These are phyloP conservation scores for Torulaspora quercuum DNA, from an alignment of 805 yeast genomes.

Conservation along the genomic window DNA sequence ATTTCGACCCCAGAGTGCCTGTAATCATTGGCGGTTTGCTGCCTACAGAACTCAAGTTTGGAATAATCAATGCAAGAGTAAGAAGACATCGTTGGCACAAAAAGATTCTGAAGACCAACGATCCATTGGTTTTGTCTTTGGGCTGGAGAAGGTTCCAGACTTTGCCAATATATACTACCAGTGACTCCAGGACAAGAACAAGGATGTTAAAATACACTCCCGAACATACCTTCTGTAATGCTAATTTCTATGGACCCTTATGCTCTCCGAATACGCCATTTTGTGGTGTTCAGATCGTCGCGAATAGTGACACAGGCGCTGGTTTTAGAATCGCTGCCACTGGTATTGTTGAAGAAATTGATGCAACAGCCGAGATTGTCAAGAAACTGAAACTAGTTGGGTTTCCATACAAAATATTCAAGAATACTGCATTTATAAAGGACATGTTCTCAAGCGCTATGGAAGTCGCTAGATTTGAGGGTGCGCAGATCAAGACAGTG, in stretches of 20 bases:
- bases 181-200: constrained; percentile 96
- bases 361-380: constrained; percentile 84
- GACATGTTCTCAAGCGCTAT: constrained; percentile 91
- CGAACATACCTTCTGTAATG: constrained; percentile 94
- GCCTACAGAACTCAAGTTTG: constrained; percentile 88
- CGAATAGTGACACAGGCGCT: constrained; percentile 78
- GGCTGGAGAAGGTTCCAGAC: constrained; percentile 99
- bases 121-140: constrained; percentile 85
- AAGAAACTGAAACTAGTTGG: constrained; percentile 95
- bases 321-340: constrained; percentile 95
- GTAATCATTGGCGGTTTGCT: constrained; percentile 86
- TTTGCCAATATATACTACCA: constrained; percentile 89
- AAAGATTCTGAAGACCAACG: constrained; percentile 89
- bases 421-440: constrained; percentile 94
- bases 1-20: constrained; percentile 82
- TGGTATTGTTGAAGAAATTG: constrained; percentile 91
- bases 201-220: constrained; percentile 98
- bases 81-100: constrained; percentile 99
- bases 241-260: constrained; percentile 93
- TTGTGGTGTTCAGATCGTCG: constrained; percentile 89
- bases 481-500: constrained; percentile 94
- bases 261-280: constrained; percentile 97
- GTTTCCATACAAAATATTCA: constrained; percentile 86
- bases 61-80: constrained; percentile 85
- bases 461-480: constrained; percentile 97